Evolutionary conservation across 345 rosid genomes (phyloP).

Genomic region (Triadica sebifera): DNA sequence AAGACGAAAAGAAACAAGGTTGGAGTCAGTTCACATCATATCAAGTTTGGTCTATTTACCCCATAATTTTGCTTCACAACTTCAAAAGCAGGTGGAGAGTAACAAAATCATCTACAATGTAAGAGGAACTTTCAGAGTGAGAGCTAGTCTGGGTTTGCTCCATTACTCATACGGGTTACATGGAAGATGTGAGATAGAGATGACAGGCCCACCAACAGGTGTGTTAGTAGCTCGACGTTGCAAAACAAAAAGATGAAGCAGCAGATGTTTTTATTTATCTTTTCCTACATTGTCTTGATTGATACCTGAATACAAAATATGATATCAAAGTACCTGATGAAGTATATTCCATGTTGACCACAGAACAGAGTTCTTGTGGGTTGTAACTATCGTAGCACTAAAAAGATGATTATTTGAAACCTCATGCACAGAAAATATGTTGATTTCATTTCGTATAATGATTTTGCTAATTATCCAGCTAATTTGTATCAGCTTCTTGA

Average conservation of each 20-base stretch:
- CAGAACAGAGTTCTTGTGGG: background rate
- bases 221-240: conserved; percentile 57
- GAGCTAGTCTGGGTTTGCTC: conserved; percentile 61
- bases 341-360: background rate
- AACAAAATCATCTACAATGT: conserved; percentile 59
- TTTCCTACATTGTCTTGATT: conserved; percentile 16
- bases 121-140: conserved; percentile 65
- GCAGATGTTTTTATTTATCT: background rate
- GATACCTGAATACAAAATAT: conserved; percentile 11
- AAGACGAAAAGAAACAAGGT: conserved; percentile 49
- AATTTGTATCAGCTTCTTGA: background rate
- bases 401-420: conserved; percentile 1
- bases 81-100: conserved; percentile 62
- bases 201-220: conserved; percentile 81
- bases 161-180: conserved; percentile 79
- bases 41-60: conserved; percentile 83
- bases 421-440: background rate
- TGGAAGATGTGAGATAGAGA: conserved; percentile 59
- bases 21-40: conserved; percentile 56
- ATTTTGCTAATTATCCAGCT: background rate
- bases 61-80: conserved; percentile 47
- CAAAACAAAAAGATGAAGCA: conserved; percentile 56
- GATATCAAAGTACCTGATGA: background rate
- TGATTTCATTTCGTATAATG: background rate
- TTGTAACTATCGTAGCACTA: no score